Percentiles rank a stretch among this genome's conserved stretches.
Evolutionary conservation across 2,329 filamentous ascomycete species (phyloP).

Genomic region (Clarireedia monteithiana): DNA sequence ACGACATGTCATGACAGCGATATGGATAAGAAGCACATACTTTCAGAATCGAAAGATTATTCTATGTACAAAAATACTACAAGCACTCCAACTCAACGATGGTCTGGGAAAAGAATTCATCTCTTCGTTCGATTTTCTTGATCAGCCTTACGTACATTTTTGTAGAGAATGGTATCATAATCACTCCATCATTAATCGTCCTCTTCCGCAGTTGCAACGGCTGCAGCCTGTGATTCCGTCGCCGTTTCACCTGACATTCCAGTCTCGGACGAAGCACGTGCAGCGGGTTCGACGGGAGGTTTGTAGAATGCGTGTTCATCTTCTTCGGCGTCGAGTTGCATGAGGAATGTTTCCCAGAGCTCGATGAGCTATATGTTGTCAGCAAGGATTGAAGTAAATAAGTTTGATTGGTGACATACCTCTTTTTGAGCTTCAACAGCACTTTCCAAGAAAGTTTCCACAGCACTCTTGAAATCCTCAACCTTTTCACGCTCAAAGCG

Average conservation of each 20-base stretch:
- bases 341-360: slow-evolving; percentile 96
- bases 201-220: slow-evolving; percentile 19
- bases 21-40: background rate
- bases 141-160: slow-evolving; percentile 2
- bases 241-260: slow-evolving; percentile 27
- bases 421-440: slow-evolving; percentile 98
- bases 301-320: slow-evolving; percentile 64
- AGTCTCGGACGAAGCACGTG: slow-evolving; percentile 41
- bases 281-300: slow-evolving; percentile 47
- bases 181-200: slow-evolving; percentile 14
- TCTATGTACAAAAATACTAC: slow-evolving; percentile 27
- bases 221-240: slow-evolving; percentile 16
- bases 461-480: slow-evolving; percentile 96
- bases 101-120: slow-evolving; percentile 2
- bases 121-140: background rate
- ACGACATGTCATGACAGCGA: background rate
- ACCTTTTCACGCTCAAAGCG: slow-evolving; percentile 96
- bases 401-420: slow-evolving; percentile 43
- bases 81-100: background rate
- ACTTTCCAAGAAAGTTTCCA: slow-evolving; percentile 95
- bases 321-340: slow-evolving; percentile 92
- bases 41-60: slow-evolving; percentile 18
- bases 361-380: slow-evolving; percentile 51
- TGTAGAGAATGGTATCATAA: slow-evolving; percentile 8
- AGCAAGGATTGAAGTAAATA: background rate